Evolutionary conservation across 306 rosid genomes (phyloP).

Genomic region (Myrica gale): DNA sequence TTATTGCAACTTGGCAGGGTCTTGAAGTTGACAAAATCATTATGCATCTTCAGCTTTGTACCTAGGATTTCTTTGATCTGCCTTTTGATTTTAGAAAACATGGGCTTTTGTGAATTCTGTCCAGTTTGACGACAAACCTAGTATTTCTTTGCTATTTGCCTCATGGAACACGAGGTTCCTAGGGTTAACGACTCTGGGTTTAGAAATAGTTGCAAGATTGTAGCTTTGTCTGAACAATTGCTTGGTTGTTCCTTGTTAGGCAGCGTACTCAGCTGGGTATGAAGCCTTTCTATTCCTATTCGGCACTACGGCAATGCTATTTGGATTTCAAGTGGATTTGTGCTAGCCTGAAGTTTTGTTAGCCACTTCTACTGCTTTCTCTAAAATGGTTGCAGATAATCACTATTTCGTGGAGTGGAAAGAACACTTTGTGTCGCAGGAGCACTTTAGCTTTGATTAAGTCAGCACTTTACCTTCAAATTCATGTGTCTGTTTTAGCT

Average conservation of each 20-base stretch:
- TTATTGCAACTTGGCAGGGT: not conserved
- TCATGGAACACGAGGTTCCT: conserved; percentile 29
- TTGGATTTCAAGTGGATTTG: conserved; percentile 41
- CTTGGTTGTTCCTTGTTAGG: no score
- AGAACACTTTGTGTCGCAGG: conserved; percentile 89
- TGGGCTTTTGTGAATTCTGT: conserved; percentile 33
- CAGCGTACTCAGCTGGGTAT: no score
- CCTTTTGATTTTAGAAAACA: conserved; percentile 10
- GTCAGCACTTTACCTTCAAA: no score
- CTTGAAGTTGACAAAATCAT: conserved; percentile 6
- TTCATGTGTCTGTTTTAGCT: no score
- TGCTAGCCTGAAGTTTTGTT: conserved; percentile 30
- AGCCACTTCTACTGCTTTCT: conserved; percentile 23
- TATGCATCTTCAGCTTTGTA: conserved; percentile 28
- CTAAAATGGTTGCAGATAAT: conserved; percentile 53
- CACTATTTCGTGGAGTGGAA: conserved; percentile 89
- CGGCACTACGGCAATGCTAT: conserved; percentile 14
- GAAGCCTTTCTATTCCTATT: conserved; percentile 19
- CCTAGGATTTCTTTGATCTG: conserved; percentile 41
- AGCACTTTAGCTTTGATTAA: no score
- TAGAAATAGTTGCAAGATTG: conserved; percentile 31
- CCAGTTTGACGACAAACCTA: conserved; percentile 24
- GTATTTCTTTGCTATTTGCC: conserved; percentile 27
- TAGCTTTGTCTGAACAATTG: no score
- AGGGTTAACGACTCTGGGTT: conserved; percentile 14